phyloP scores from a whole-genome alignment of 2,329 filamentous ascomycete species.

The Lomentospora prolificans region DNA sequence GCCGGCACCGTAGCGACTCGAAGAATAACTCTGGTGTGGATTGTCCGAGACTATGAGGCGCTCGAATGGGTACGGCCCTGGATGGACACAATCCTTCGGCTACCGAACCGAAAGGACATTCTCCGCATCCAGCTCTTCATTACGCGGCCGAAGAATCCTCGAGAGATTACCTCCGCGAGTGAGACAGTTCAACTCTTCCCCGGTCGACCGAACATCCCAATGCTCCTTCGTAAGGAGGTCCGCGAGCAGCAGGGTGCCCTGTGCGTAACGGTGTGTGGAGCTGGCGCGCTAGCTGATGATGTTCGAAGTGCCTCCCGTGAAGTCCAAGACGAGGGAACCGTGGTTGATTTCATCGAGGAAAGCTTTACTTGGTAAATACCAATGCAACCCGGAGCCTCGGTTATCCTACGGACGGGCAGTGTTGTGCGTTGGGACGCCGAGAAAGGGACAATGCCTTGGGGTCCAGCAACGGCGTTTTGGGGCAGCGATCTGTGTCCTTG shows the following conservation, averaged over 20 bases:
- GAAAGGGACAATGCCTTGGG: no score
- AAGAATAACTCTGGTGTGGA: constrained; percentile 78
- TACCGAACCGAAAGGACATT: constrained; percentile 73
- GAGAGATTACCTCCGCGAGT: constrained; percentile 67
- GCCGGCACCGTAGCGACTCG: constrained; percentile 69
- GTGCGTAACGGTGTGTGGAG: constrained; percentile 73
- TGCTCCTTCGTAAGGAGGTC: constrained; percentile 73
- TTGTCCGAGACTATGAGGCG: constrained; percentile 79
- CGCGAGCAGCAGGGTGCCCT: constrained; percentile 77
- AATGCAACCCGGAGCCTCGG: background rate
- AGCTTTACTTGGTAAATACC: constrained; percentile 54
- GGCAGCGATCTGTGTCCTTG: background rate
- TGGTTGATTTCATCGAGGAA: constrained; percentile 69
- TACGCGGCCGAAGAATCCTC: constrained; percentile 75
- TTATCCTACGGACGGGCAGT: background rate
- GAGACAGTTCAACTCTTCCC: constrained; percentile 85
- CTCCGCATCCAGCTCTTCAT: constrained; percentile 84
- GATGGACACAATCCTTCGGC: constrained; percentile 63
- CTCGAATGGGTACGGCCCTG: constrained; percentile 90
- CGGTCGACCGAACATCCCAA: constrained; percentile 73
- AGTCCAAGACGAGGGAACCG: constrained; percentile 48
- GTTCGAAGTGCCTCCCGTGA: constrained; percentile 59
- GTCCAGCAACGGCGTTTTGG: no score
- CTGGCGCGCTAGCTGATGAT: constrained; percentile 65
- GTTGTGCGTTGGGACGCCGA: no score